phyloP scores from a whole-genome alignment of 306 rosid species.

The Dicorynia guianensis region DNA sequence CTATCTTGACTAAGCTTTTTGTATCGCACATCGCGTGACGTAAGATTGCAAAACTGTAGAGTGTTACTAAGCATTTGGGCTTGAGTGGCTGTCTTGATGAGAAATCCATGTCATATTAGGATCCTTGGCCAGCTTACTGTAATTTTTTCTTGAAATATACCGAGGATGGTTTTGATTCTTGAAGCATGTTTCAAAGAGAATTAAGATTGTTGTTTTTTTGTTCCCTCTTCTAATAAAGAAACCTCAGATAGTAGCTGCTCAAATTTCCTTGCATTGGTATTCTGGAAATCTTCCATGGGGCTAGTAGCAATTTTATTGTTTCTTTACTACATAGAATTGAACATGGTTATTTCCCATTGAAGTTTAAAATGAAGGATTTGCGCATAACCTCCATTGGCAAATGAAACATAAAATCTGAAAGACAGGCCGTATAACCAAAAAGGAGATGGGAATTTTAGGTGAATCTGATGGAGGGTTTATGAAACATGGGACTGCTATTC shows the following conservation, averaged over 20 bases:
- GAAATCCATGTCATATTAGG: conserved; percentile 20
- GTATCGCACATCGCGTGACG: background rate
- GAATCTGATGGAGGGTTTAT: background rate
- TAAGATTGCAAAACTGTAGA: conserved; percentile 23
- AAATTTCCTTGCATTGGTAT: no score
- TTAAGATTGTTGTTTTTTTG: no score
- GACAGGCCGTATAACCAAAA: no score
- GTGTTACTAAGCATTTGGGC: conserved; percentile 34
- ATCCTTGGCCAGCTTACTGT: background rate
- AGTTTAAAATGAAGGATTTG: background rate
- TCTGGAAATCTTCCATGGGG: no score
- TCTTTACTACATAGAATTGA: background rate
- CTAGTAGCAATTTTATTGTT: background rate
- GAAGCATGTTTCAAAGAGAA: conserved; percentile 2
- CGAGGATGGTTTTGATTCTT: conserved; percentile 17
- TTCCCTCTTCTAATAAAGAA: background rate
- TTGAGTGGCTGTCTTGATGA: conserved; percentile 37
- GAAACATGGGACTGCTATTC: background rate
- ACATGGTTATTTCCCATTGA: background rate
- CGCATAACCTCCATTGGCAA: no score
- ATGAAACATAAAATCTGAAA: background rate
- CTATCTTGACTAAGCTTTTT: background rate
- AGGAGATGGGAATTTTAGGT: background rate
- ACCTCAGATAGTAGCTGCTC: no score
- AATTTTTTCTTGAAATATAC: background rate